Conservation (phyloP, 169 alveolate genomes). For the Babesia gibsoni region DNA sequence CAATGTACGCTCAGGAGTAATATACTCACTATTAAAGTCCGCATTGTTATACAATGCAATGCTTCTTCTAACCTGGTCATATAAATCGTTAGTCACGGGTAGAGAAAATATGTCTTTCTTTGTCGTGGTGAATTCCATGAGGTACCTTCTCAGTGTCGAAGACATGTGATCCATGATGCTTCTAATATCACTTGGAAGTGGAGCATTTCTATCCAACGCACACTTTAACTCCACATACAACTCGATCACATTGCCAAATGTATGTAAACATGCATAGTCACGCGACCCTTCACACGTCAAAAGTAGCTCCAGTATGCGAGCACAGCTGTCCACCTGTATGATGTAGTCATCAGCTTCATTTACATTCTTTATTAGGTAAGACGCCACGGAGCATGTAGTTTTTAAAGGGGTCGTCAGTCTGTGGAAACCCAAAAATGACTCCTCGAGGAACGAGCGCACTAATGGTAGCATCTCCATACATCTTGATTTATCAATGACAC, state of each 20-base stretch:
- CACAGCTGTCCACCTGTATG: constrained; percentile 33
- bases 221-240: background rate
- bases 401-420: background rate
- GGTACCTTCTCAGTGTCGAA: constrained; percentile 3
- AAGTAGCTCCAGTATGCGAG: constrained; percentile 24
- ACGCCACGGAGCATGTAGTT: background rate
- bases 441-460: constrained; percentile 34
- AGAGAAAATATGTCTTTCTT: background rate
- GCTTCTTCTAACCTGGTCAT: background rate
- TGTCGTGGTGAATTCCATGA: background rate
- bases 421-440: constrained; percentile 4
- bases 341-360: background rate
- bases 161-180: background rate
- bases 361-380: background rate
- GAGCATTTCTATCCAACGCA: background rate
- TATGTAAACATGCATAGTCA: constrained; percentile 10
- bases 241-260: constrained; percentile 28
- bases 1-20: background rate
- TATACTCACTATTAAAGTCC: background rate
- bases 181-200: background rate
- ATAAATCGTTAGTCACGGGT: background rate
- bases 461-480: constrained; percentile 21
- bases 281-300: constrained; percentile 13
- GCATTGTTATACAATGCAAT: background rate
- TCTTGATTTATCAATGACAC: background rate